Evolutionary conservation across 371 early-diverging fungal genomes (phyloP), one percentile per base, ranked within the genome.

Genomic region (Rhizomucor miehei): DNA sequence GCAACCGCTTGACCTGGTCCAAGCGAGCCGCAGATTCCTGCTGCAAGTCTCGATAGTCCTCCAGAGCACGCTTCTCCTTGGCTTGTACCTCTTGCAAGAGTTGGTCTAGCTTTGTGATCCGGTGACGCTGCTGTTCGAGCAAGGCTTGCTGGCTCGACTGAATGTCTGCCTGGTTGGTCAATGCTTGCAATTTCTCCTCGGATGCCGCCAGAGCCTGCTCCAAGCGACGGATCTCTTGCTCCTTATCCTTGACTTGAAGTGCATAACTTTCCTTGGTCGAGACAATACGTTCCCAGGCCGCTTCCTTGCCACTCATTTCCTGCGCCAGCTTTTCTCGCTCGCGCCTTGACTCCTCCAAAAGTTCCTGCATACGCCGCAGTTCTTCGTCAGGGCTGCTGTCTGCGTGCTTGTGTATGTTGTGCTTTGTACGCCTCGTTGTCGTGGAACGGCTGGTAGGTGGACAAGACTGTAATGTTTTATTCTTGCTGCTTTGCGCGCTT

Each of bases 191-290:
- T 11, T 58, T 54, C 0, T 43, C 14, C 8, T 56, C 52, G 11
- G 53, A 38, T 12, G 55, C 54, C 14, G 44, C 40, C 10, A 67
- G 45, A 6, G 57, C 35, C 6, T 51, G 51, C 40, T 65, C 51
- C 1, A 75, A 45, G 6, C 57, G 49, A 1, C n/a, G 41, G 17
- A 67, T 65, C 55, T 71, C 67, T 1, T 49, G 49, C 9, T 61
- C 56, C 29, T 63, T 56, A 29, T 75, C 75, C 54, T 75, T 52
- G 1, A 71, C 69, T 21, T 59, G 66, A 1, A 71, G 39, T 1
- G 69, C 69, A 52, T 71, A 68, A 24, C 75, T 75, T 52, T 71
- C 71, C 46, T 75, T 74, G 36, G 60, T 61, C 10, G 71, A 67
- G 0, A 74, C 58, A 1, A 71, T 48, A 0, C 67, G 63, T 20